Evolutionary conservation across 805 yeast species (phyloP).

Genomic region (Candida patagonica): DNA sequence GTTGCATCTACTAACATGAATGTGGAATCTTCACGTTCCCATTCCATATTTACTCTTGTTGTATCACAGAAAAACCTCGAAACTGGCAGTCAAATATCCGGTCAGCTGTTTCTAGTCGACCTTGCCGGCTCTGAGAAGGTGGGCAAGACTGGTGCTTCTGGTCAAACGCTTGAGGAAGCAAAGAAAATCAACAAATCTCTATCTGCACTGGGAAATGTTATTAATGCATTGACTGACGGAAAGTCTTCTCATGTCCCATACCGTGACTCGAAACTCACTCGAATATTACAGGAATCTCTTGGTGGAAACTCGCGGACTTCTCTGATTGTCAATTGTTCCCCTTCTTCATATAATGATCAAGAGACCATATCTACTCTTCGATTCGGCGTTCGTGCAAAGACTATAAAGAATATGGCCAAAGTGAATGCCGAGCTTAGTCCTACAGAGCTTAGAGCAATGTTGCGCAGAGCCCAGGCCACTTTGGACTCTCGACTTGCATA

Average conservation of each 20-base stretch:
- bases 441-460: slow-evolving; percentile 34
- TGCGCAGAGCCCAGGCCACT: slow-evolving; percentile 30
- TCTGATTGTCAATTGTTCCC: slow-evolving; percentile 65
- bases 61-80: slow-evolving; percentile 49
- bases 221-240: slow-evolving; percentile 66
- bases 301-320: slow-evolving; percentile 80
- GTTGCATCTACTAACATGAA: slow-evolving; percentile 62
- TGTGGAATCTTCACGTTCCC: slow-evolving; percentile 67
- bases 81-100: slow-evolving; percentile 50
- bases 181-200: slow-evolving; percentile 74
- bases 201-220: slow-evolving; percentile 71
- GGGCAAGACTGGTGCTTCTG: slow-evolving; percentile 67
- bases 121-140: slow-evolving; percentile 83
- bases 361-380: slow-evolving; percentile 68
- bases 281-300: slow-evolving; percentile 67
- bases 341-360: slow-evolving; percentile 42
- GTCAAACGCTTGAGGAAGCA: slow-evolving; percentile 71
- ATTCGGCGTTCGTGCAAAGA: slow-evolving; percentile 67
- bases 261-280: slow-evolving; percentile 68
- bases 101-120: slow-evolving; percentile 68
- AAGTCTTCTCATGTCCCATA: slow-evolving; percentile 60
- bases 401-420: slow-evolving; percentile 54
- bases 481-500: slow-evolving; percentile 21
- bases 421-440: slow-evolving; percentile 51
- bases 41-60: slow-evolving; percentile 64